These are phyloP conservation scores for Oryza brachyantha DNA, from an alignment of 176 grass and related monocot genomes.

Conservation along the genomic window DNA sequence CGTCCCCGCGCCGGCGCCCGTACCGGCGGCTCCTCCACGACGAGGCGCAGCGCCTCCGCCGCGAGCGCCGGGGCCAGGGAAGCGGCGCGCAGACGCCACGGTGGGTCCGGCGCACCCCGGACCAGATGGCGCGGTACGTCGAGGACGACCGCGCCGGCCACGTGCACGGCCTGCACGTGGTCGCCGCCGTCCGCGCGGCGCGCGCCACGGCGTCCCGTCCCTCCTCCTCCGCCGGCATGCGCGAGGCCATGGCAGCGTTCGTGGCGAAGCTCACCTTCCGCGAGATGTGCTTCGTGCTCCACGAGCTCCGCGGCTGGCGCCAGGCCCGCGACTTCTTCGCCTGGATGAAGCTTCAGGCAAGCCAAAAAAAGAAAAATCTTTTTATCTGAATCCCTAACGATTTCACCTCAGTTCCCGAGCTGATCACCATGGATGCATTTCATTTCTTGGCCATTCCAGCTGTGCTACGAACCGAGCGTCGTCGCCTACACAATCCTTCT, in stretches of 20 bases:
- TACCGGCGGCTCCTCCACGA: conserved; percentile 68
- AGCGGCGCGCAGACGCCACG: conserved; percentile 62
- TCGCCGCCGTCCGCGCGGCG: conserved; percentile 64
- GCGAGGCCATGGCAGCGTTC: conserved; percentile 75
- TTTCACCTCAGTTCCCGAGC: neutral
- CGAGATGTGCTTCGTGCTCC: conserved; percentile 96
- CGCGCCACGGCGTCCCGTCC: conserved; percentile 56
- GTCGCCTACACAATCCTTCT: conserved; percentile 89
- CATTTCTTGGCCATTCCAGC: conserved; percentile 41
- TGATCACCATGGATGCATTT: neutral
- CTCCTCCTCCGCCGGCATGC: conserved; percentile 53
- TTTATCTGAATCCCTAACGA: neutral
- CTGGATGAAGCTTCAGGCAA: conserved; percentile 91
- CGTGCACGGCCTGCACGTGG: conserved; percentile 72
- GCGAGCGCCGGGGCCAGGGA: conserved; percentile 70
- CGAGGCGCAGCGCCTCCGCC: conserved; percentile 70
- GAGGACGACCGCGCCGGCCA: conserved; percentile 84
- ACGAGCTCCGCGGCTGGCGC: conserved; percentile 77
- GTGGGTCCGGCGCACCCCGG: conserved; percentile 75
- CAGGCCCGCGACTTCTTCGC: conserved; percentile 88
- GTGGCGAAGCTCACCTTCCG: conserved; percentile 82
- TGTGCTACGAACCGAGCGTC: conserved; percentile 85
- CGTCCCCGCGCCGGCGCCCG: conserved; percentile 21
- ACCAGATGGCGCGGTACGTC: conserved; percentile 79
- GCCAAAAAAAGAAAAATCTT: too few species aligned